Evolutionary conservation across 345 rosid species (phyloP).

Genomic region (Trapa bicornis): DNA sequence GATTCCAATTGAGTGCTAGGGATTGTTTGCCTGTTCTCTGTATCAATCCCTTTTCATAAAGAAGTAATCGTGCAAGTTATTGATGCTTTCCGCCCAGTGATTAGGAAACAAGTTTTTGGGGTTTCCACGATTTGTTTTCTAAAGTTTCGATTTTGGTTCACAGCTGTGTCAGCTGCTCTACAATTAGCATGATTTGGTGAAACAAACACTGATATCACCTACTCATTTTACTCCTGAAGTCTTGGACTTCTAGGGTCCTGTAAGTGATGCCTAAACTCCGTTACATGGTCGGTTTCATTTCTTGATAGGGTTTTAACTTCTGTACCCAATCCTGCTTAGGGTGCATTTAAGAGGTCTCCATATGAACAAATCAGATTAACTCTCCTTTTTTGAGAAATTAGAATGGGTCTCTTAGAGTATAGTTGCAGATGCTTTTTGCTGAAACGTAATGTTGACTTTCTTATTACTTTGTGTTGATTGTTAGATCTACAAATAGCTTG

Average conservation of each 20-base stretch:
- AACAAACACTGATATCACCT: background rate
- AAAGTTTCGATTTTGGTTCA: background rate
- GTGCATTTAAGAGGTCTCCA: background rate
- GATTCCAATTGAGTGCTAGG: background rate
- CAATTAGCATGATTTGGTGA: background rate
- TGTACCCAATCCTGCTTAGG: background rate
- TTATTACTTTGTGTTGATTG: background rate
- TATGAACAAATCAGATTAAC: background rate
- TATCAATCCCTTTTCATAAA: no score
- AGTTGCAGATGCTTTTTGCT: background rate
- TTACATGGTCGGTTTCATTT: background rate
- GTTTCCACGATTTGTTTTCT: background rate
- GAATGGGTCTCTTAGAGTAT: background rate
- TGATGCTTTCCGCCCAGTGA: conserved; percentile 1
- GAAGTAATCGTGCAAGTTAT: background rate
- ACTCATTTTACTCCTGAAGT: background rate
- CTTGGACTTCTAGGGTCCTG: background rate
- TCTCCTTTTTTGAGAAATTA: background rate
- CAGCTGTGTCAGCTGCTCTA: background rate
- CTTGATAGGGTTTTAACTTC: background rate
- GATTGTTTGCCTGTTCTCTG: background rate
- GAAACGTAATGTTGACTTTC: conserved; percentile 3
- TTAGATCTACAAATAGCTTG: conserved; percentile 1
- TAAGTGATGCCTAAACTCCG: background rate
- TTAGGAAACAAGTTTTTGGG: background rate